Base-by-base conservation (phyloP, 495 filamentous ascomycete genomes). In the Hyaloscypha variabilis region DNA sequence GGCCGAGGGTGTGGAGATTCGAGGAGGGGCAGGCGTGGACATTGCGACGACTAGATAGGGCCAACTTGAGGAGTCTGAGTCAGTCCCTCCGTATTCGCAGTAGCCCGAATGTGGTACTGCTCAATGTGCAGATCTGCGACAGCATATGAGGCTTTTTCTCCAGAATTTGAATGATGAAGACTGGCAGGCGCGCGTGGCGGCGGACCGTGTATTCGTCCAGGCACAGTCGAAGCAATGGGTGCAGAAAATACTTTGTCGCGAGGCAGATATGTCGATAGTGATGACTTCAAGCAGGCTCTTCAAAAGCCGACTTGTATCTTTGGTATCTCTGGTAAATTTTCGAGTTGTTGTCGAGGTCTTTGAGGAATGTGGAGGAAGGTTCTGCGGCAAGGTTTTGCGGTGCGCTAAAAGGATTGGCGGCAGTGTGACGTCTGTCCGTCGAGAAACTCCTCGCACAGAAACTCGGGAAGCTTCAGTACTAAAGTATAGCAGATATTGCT, bases 1-100 rank as follows among this genome's bases (percentile, higher is more conserved):
- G 5, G 17, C 17, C 21, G 62, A 52, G 34, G 34, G 51, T 46
- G 46, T 24, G 8, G 64, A 49, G 51, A 61, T 17, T 52, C 25
- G 55, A 65, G 63, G 63, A 14, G 63, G 31, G 6, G 25, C 14
- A 13, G 54, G 63, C 17, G 54, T 54, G 14, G 64, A 53, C 55
- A 60, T 60, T 17, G 57, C 46, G 34, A 46, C 8, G n/a, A 30
- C 19, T 30, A n/a, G 29, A 1, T 34, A 31, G 19, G 24, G n/a
- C 24, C 31, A 46, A 46, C 10, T 14, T 8, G 26, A 26, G 6
- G 54, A 57, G 24, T 31, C 25, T 13, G 54, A 29, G 14, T 57
- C 54, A 31, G 29, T 34, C 2, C 39, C 26, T 29, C 31, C 25
- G 8, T 14, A 23, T 11, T 31, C 14, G 19, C 31, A 17, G 59